A percentile compares a stretch with the other conserved stretches of the same genome.
Conservation (phyloP, 164 flowering plant genomes). For the Protea cynaroides region DNA sequence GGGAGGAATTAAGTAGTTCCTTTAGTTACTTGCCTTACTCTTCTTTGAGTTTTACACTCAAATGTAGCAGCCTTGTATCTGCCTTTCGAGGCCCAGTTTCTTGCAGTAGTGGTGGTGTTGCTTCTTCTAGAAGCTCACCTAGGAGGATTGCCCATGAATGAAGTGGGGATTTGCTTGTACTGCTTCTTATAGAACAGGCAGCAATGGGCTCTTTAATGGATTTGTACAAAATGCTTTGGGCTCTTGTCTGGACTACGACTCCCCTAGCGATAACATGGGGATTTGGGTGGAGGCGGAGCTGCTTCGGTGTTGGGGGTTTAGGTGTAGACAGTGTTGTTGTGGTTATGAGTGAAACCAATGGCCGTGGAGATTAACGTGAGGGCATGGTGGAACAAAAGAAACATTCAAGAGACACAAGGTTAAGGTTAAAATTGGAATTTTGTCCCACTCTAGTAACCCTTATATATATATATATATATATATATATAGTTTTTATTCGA, state of each 20-base stretch:
- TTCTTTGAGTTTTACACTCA: constrained; percentile 36
- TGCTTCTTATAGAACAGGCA: constrained; percentile 25
- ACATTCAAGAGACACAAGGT: too few species aligned
- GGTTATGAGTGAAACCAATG: too few species aligned
- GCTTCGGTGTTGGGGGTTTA: too few species aligned
- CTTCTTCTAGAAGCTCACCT: constrained; percentile 48
- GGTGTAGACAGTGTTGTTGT: too few species aligned
- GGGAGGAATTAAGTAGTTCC: constrained; percentile 65
- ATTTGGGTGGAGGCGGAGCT: too few species aligned
- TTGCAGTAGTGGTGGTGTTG: constrained; percentile 31
- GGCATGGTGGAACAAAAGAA: too few species aligned
- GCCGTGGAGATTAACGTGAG: too few species aligned
- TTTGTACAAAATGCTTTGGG: constrained; percentile 62
- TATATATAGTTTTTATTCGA: too few species aligned
- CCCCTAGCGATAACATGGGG: too few species aligned
- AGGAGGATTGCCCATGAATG: constrained; percentile 30
- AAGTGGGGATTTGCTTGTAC: constrained; percentile 22
- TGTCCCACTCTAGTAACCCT: too few species aligned
- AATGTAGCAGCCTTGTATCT: constrained; percentile 81
- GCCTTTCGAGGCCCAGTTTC: constrained; percentile 80
- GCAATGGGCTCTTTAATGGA: constrained; percentile 55
- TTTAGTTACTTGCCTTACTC: constrained; percentile 44
- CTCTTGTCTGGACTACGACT: constrained; percentile 68
- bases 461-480: too few species aligned
- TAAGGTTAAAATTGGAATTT: too few species aligned